These are phyloP conservation scores for Entomortierella lignicola DNA, from an alignment of 192 early-diverging fungal genomes.

Conservation along the genomic window DNA sequence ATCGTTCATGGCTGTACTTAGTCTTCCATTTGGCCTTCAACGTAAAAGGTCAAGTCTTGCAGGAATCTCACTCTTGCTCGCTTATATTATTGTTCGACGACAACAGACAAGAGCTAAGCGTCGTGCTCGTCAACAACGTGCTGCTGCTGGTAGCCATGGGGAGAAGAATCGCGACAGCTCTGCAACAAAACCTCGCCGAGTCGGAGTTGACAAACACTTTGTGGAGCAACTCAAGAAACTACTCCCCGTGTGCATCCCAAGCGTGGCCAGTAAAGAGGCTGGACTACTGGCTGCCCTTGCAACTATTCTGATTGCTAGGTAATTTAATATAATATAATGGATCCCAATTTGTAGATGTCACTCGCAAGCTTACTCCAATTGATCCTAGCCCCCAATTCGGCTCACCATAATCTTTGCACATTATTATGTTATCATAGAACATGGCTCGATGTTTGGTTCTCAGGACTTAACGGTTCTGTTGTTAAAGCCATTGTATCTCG, in stretches of 20 bases:
- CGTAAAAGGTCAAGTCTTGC: conserved; percentile 28
- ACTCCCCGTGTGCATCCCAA: conserved; percentile 70
- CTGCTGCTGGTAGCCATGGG: conserved; percentile 2
- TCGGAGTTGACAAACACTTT: conserved; percentile 69
- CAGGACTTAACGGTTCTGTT: conserved; percentile 74
- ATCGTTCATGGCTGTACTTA: conserved; percentile 32
- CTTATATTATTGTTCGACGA: conserved; percentile 37
- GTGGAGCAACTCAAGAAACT: conserved; percentile 66
- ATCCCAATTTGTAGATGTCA: too few relatives aligned
- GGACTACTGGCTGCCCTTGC: conserved; percentile 59
- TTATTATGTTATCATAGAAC: conserved; percentile 61
- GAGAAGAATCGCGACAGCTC: conserved; percentile 33
- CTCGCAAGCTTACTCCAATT: too few relatives aligned
- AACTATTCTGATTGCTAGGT: conserved; percentile 64
- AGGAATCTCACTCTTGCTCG: conserved; percentile 39
- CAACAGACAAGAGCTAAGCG: conserved; percentile 40
- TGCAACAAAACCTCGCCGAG: conserved; percentile 31
- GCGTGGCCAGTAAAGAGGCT: conserved; percentile 62
- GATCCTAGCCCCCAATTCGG: too few relatives aligned
- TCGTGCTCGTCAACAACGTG: conserved; percentile 35
- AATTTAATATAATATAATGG: too few relatives aligned
- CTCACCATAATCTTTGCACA: too few relatives aligned
- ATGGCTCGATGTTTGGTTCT: conserved; percentile 73
- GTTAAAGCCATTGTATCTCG: conserved; percentile 83
- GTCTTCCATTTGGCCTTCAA: conserved; percentile 29